Percentiles rank a stretch among this genome's conserved stretches.
phyloP scores from a whole-genome alignment of 176 grass and related monocot species.

The Melocanna baccifera region DNA sequence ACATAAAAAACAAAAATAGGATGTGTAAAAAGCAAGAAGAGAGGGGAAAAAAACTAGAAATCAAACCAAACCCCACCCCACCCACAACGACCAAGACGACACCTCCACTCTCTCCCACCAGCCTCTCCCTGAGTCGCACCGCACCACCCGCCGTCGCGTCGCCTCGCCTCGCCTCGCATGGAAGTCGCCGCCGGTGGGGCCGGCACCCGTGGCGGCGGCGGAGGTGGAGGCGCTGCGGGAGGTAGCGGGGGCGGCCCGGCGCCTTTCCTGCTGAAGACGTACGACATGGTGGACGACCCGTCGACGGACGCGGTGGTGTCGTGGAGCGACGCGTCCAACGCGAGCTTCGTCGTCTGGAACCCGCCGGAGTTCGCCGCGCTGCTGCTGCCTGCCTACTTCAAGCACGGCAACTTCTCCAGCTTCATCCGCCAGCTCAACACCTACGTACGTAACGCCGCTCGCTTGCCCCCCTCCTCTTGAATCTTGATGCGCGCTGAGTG shows the following conservation, averaged over 20 bases:
- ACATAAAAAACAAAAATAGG: neutral
- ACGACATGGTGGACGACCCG: conserved; percentile 94
- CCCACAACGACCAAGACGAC: neutral
- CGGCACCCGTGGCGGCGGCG: neutral
- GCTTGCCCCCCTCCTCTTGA: neutral
- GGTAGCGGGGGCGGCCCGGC: conserved; percentile 58
- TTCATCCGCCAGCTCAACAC: conserved; percentile 99
- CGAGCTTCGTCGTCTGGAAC: conserved; percentile 95
- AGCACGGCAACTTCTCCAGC: conserved; percentile 98
- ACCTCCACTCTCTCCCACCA: neutral
- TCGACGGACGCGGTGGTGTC: conserved; percentile 72
- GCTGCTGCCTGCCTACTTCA: conserved; percentile 78
- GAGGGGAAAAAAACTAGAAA: neutral
- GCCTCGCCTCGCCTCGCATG: neutral
- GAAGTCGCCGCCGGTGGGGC: conserved; percentile 21
- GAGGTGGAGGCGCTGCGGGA: neutral
- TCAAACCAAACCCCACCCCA: neutral
- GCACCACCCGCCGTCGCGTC: neutral
- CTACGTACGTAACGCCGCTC: conserved; percentile 47
- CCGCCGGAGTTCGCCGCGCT: conserved; percentile 61
- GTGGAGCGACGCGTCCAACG: conserved; percentile 57
- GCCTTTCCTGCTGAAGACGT: conserved; percentile 88
- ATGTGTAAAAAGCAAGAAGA: neutral
- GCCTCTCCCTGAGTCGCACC: neutral
- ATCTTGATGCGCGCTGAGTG: neutral